A percentile compares a stretch with the other conserved stretches of the same genome.
phyloP scores from a whole-genome alignment of 257 asterid species.

The Nicotiana undulata region DNA sequence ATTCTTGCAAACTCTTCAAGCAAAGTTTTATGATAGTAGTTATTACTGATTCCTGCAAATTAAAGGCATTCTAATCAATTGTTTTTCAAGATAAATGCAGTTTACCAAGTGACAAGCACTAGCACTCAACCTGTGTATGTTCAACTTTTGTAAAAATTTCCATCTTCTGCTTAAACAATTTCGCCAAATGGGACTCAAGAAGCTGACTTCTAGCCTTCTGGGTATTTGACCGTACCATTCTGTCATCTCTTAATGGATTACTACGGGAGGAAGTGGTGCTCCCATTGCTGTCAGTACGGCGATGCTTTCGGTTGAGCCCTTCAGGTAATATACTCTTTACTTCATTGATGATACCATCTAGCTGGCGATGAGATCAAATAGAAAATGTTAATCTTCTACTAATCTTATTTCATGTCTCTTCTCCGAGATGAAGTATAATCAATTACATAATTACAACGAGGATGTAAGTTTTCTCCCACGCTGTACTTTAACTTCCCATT shows the following conservation, averaged over 20 bases:
- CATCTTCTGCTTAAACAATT: conserved; percentile 90
- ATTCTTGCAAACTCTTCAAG: conserved; percentile 88
- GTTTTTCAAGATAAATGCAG: neutral
- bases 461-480: neutral
- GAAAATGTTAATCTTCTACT: conserved; percentile 9
- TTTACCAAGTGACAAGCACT: conserved; percentile 3
- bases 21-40: conserved; percentile 71
- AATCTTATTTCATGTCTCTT: neutral
- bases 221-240: conserved; percentile 57
- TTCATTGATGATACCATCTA: conserved; percentile 49
- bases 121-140: conserved; percentile 71
- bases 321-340: conserved; percentile 75
- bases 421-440: neutral
- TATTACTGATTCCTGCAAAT: conserved; percentile 72
- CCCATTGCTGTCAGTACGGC: conserved; percentile 81
- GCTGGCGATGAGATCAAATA: conserved; percentile 33
- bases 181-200: conserved; percentile 93
- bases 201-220: conserved; percentile 97
- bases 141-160: conserved; percentile 86
- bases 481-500: neutral
- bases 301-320: conserved; percentile 65
- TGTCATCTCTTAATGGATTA: conserved; percentile 86
- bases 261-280: conserved; percentile 94
- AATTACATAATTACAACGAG: neutral
- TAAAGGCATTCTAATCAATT: conserved; percentile 3